Evolutionary conservation across 352 stramenopile genomes (phyloP).

Genomic region (Blastocystis sp.): DNA sequence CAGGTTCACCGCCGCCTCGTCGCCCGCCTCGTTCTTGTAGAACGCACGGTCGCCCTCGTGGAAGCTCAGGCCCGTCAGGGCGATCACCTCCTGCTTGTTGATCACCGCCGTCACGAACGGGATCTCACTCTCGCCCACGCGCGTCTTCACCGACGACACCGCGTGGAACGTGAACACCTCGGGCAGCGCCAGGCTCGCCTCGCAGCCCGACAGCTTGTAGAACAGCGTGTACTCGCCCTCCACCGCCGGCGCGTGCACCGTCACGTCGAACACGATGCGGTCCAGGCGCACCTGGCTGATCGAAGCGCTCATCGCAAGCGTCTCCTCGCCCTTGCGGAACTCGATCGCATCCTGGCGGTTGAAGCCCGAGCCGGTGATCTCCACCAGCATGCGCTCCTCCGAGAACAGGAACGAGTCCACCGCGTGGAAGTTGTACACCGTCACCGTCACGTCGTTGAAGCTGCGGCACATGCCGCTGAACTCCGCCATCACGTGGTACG

Average conservation of each 20-base stretch:
- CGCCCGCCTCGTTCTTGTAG: slow-evolving; percentile 14
- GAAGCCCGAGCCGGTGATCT: background rate
- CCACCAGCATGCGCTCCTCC: background rate
- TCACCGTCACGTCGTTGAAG: slow-evolving; percentile 1
- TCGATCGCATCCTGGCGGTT: background rate
- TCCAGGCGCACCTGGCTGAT: background rate
- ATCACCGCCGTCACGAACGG: slow-evolving; percentile 28
- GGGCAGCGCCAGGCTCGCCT: background rate
- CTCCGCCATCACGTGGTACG: slow-evolving; percentile 10
- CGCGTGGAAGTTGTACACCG: slow-evolving; percentile 1
- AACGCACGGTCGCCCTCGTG: slow-evolving; percentile 18
- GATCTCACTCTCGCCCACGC: background rate
- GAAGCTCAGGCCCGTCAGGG: slow-evolving; percentile 11
- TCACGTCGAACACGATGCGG: slow-evolving; percentile 46
- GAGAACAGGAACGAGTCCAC: background rate
- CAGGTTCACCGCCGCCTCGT: background rate
- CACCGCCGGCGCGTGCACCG: background rate
- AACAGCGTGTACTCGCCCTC: slow-evolving; percentile 48
- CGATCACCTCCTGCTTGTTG: background rate
- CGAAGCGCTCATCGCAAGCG: background rate
- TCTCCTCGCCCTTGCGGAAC: background rate
- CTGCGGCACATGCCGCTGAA: slow-evolving; percentile 33
- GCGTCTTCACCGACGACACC: slow-evolving; percentile 10
- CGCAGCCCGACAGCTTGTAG: background rate
- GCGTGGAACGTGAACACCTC: slow-evolving; percentile 38